Base-by-base conservation (phyloP, 163 green algal species). In the Scenedesmus sp. region DNA sequence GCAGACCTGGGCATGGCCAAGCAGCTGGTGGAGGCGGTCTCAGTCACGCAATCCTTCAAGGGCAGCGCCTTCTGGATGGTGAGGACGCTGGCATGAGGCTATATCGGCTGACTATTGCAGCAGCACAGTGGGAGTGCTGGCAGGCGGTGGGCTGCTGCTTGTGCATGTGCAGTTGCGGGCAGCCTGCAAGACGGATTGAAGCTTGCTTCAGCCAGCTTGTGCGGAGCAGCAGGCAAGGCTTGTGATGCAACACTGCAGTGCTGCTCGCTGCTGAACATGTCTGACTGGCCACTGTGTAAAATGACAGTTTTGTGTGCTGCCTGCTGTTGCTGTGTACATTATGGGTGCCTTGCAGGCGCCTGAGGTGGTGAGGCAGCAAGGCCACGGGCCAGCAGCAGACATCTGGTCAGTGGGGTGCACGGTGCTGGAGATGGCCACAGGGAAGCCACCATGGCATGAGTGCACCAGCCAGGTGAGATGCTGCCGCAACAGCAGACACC, bases 401-500 rank as follows among this genome's bases (percentile, higher is more conserved):
- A 99, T 99, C 86, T 99, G 98, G 98, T 98, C 95, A 7, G 95
- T 99, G 4, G 98, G 94, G 54, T 99, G 98, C 94, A 99, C 98
- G 6, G 94, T 99, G 56, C 97, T 99, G 57, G 98, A 99, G 94
- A 99, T 99, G 98, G 95, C 95, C 8, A 99, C 98, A 3, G 97
- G 97, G 52, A 98, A 97, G 88, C 97, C 97, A 4, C 98, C 98
- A 2, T 99, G 97, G 98, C 97, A 94, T 89, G 95, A 99, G 88
- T 97, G 96, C 93, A 84, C 90, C 81, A 94, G 92, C 57, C 94
- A 97, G 91, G 96, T 97, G 64, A 86, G 81, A 59, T 77, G 83
- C 83, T 76, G 34, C 76, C 52, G 76, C 9, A 84, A 26, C 34
- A 46, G 34, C 76, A 59, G 34, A 8, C 46, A 8, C 34, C 18